A percentile compares a stretch with the other conserved stretches of the same genome.
These are phyloP conservation scores for Gorgonomyces haynaldii DNA, from an alignment of 192 early-diverging fungal genomes.

Conservation along the genomic window DNA sequence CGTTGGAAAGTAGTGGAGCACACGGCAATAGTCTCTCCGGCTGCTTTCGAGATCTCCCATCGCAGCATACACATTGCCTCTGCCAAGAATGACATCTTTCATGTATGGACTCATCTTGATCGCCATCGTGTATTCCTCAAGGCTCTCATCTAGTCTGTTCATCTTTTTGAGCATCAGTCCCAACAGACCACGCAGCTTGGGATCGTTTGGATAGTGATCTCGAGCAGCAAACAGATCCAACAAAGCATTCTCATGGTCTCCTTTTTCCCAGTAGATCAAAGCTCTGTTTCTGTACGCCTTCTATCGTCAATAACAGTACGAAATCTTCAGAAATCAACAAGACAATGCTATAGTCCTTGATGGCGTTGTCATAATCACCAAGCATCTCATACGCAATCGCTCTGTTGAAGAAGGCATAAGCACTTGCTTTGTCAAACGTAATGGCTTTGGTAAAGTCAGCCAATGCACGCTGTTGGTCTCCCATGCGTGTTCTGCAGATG, in stretches of 20 bases:
- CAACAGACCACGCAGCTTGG: conserved; percentile 28
- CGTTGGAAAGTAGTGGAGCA: conserved; percentile 38
- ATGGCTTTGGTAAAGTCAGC: conserved; percentile 36
- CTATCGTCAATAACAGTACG: conserved; percentile 23
- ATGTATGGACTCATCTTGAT: conserved; percentile 29
- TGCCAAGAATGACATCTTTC: conserved; percentile 35
- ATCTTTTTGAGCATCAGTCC: conserved; percentile 40
- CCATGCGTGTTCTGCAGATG: conserved; percentile 32
- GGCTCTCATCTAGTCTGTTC: conserved; percentile 27
- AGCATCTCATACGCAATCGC: conserved; percentile 37
- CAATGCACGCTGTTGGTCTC: conserved; percentile 25
- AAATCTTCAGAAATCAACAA: conserved; percentile 33
- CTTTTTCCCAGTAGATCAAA: conserved; percentile 43
- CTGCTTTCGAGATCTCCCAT: conserved; percentile 9
- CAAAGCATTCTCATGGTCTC: conserved; percentile 39
- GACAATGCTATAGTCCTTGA: conserved; percentile 45
- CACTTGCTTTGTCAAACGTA: conserved; percentile 27
- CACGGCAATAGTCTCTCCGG: conserved; percentile 39
- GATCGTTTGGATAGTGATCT: conserved; percentile 41
- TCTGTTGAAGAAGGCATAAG: conserved; percentile 40
- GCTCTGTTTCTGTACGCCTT: conserved; percentile 45
- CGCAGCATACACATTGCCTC: conserved; percentile 38
- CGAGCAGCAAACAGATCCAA: conserved; percentile 38
- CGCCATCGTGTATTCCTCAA: conserved; percentile 34
- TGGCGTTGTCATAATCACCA: conserved; percentile 32